Conservation (phyloP, 768 basidiomycete genomes). For the Psilocybe subaeruginosa region DNA sequence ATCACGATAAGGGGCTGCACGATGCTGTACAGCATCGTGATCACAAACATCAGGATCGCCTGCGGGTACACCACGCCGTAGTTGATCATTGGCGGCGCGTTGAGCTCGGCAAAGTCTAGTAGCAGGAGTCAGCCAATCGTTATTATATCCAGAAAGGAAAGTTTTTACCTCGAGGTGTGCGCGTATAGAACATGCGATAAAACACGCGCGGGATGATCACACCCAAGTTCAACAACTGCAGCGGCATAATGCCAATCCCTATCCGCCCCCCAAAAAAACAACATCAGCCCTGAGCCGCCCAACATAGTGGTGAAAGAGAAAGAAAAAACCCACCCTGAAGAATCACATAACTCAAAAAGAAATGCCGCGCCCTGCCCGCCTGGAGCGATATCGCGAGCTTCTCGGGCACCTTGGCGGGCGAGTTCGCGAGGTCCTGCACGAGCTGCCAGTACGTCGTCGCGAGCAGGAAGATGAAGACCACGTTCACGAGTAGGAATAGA, state of each 20-base stretch:
- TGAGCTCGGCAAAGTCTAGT: slow-evolving; percentile 92
- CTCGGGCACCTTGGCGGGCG: slow-evolving; percentile 92
- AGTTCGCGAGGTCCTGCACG: slow-evolving; percentile 88
- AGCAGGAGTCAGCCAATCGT: neutral
- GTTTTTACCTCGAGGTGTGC: slow-evolving; percentile 84
- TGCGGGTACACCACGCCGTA: slow-evolving; percentile 98
- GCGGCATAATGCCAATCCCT: slow-evolving; percentile 94
- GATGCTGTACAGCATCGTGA: slow-evolving; percentile 94
- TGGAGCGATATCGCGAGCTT: slow-evolving; percentile 87
- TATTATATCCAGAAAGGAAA: neutral
- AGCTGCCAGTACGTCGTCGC: slow-evolving; percentile 93
- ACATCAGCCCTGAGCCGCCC: neutral
- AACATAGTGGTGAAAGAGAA: neutral
- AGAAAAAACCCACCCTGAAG: slow-evolving; percentile 62
- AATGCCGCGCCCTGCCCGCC: slow-evolving; percentile 78
- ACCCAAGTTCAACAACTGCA: slow-evolving; percentile 92
- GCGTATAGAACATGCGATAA: slow-evolving; percentile 74
- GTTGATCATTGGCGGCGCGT: slow-evolving; percentile 98
- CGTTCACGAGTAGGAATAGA: slow-evolving; percentile 88
- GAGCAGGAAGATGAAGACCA: slow-evolving; percentile 92
- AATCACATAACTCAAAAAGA: slow-evolving; percentile 85
- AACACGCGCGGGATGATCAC: slow-evolving; percentile 81
- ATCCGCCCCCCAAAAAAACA: neutral
- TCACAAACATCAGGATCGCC: slow-evolving; percentile 93
- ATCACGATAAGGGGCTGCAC: slow-evolving; percentile 94